Evolutionary conservation across 768 basidiomycete genomes (phyloP), one percentile per base, ranked within the genome.

Genomic region (Trametes maxima): DNA sequence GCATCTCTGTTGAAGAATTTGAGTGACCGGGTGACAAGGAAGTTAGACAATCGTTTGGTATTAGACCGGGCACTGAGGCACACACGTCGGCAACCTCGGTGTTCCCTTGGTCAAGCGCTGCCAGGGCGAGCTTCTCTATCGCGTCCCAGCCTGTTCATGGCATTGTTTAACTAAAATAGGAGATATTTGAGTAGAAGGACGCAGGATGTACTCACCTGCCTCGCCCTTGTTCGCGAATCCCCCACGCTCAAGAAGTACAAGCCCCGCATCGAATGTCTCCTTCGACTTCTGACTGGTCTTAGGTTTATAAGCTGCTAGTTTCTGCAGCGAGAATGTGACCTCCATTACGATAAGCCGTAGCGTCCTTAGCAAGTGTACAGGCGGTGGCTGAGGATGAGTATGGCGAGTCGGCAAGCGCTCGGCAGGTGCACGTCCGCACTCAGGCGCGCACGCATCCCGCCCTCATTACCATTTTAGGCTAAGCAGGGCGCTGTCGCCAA

Each of bases 91-190:
- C 90, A 35, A 92, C 76, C 51, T 90, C 86, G 24, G 86, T 60
- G 54, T 86, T 78, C 25, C 89, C 91, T 13, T 88, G 76, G 65
- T 95, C 92, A 52, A 94, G 76, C 3, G 94, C 82, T 3, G 94
- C 91, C 50, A 92, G 73, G 2, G 85, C 81, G 2, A 94, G 78
- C 68, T 94, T 92, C 68, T 96, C 95, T 8, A 92, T 73, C 63
- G 91, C 87, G 12, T 82, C 80, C 92, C 91, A 94, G 33, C 80
- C 94, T 94, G 67, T 16, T 11, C 4, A 37, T 7, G 12, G 10
- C 21, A 24, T 5, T 10, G 13, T 10, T 12, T 17, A 6, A n/a
- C 4, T 10, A 21, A n/a, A n/a, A 10, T 5, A 13, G 2, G 10
- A 46, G 21, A 46, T 13, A 8, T 2, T 10, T 46, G 11, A 10